These are phyloP conservation scores for Kodamaea kakaduensis DNA, from an alignment of 805 yeast genomes.

Conservation along the genomic window DNA sequence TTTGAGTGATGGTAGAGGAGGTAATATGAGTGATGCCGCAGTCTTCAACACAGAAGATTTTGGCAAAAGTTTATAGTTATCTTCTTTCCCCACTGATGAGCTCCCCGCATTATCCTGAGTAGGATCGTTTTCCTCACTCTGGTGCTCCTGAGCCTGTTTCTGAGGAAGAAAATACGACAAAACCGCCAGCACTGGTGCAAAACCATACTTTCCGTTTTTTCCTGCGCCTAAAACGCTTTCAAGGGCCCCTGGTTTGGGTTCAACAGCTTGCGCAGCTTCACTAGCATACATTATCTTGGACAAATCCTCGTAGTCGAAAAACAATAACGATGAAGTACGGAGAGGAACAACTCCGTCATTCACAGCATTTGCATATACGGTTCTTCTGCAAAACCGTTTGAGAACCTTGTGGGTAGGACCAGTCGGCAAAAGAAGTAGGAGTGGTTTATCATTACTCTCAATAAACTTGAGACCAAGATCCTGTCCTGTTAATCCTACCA, in stretches of 20 bases:
- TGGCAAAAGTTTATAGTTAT: conserved; percentile 39
- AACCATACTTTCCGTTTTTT: conserved; percentile 14
- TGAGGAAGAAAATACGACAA: conserved; percentile 41
- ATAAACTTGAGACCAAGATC: conserved; percentile 67
- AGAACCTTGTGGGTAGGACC: conserved; percentile 67
- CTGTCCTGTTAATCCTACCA: conserved; percentile 90
- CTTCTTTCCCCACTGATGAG: conserved; percentile 11
- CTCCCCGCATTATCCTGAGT: conserved; percentile 7
- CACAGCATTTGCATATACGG: conserved; percentile 82
- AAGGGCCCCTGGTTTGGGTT: too few species aligned
- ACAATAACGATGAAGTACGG: conserved; percentile 81
- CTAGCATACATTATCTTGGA: conserved; percentile 14
- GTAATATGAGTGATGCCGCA: conserved; percentile 70
- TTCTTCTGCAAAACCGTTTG: conserved; percentile 61
- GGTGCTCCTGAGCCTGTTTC: conserved; percentile 30
- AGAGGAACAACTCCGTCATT: conserved; percentile 96
- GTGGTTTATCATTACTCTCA: conserved; percentile 50
- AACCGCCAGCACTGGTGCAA: conserved; percentile 33
- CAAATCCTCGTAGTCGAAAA: conserved; percentile 76
- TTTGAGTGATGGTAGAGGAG: conserved; percentile 71
- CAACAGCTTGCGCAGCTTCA: conserved; percentile 5
- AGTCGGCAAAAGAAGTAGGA: conserved; percentile 70
- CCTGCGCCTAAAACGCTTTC: conserved; percentile 11
- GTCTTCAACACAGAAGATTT: conserved; percentile 75
- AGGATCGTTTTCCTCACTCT: conserved; percentile 9